Conservation (phyloP, 805 yeast genomes). For the Nakazawaea pomicola region DNA sequence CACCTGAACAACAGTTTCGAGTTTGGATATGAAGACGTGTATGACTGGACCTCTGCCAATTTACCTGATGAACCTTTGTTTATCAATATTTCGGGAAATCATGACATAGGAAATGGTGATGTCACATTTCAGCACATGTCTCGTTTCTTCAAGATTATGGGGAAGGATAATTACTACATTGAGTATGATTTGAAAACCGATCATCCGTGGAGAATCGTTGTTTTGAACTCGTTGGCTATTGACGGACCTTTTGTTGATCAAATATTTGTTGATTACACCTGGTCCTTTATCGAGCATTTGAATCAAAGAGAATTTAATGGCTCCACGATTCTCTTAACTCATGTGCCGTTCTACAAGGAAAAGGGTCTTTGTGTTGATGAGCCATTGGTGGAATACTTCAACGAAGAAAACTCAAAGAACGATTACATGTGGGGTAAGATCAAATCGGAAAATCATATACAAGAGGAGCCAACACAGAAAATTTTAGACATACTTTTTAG, state of each 20-base stretch:
- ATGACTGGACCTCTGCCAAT: slow-evolving; percentile 55
- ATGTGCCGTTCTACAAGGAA: slow-evolving; percentile 81
- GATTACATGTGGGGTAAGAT: slow-evolving; percentile 67
- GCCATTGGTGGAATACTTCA: slow-evolving; percentile 62
- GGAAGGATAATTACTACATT: slow-evolving; percentile 79
- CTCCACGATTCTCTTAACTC: slow-evolving; percentile 78
- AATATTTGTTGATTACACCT: slow-evolving; percentile 59
- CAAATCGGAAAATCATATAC: slow-evolving; percentile 82
- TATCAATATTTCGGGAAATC: slow-evolving; percentile 88
- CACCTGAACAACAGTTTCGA: slow-evolving; percentile 25
- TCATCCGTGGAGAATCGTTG: slow-evolving; percentile 86
- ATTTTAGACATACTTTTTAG: slow-evolving; percentile 71
- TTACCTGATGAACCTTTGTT: slow-evolving; percentile 55
- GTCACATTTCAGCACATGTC: slow-evolving; percentile 88
- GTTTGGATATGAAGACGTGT: slow-evolving; percentile 54
- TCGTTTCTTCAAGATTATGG: slow-evolving; percentile 69
- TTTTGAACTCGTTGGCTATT: slow-evolving; percentile 71
- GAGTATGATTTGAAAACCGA: slow-evolving; percentile 59
- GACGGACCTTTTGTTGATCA: slow-evolving; percentile 89
- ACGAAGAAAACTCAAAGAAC: slow-evolving; percentile 47
- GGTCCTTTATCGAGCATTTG: slow-evolving; percentile 67
- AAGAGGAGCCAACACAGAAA: slow-evolving; percentile 57
- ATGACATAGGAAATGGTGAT: slow-evolving; percentile 96
- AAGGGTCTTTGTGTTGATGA: slow-evolving; percentile 87
- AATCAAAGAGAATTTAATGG: slow-evolving; percentile 58